Evolutionary conservation across 257 asterid genomes (phyloP).

Genomic region (Ilex aquifolium): DNA sequence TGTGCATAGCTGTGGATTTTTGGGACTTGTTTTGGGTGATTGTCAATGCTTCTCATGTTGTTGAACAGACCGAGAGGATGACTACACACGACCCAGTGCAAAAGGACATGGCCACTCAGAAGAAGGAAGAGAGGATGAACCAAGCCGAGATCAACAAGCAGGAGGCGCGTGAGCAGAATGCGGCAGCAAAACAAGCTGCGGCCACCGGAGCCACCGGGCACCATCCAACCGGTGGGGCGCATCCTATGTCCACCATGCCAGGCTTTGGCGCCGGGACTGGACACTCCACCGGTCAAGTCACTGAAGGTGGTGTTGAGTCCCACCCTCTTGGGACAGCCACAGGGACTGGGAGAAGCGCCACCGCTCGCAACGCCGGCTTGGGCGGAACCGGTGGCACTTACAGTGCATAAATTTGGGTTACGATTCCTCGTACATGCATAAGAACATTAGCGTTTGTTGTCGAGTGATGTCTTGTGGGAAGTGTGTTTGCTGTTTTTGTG

Average conservation of each 20-base stretch:
- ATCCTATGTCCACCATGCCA: slow-evolving; percentile 22
- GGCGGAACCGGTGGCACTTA: slow-evolving; percentile 9
- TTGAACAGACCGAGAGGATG: slow-evolving; percentile 42
- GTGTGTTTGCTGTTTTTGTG: no score
- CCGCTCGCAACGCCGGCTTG: slow-evolving; percentile 38
- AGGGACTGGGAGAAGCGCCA: slow-evolving; percentile 29
- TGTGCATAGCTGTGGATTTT: no score
- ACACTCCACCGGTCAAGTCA: slow-evolving; percentile 40
- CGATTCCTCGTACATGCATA: no score
- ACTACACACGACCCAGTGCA: slow-evolving; percentile 36
- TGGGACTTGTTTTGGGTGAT: no score
- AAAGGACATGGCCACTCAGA: slow-evolving; percentile 50
- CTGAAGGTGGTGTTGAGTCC: slow-evolving; percentile 30
- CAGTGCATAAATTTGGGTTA: no score
- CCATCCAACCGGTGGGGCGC: slow-evolving; percentile 32
- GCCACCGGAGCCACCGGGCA: slow-evolving; percentile 27
- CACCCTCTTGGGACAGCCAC: slow-evolving; percentile 51
- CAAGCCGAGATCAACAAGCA: slow-evolving; percentile 50
- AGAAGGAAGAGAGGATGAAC: slow-evolving; percentile 35
- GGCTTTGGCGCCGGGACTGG: slow-evolving; percentile 44
- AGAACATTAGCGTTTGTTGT: no score
- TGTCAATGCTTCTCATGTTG: not conserved
- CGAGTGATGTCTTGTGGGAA: no score
- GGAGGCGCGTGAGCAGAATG: slow-evolving; percentile 32
- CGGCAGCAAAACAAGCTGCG: slow-evolving; percentile 13